Conservation (phyloP, 1,139 yeast species). For the Taiozyma sp. region DNA sequence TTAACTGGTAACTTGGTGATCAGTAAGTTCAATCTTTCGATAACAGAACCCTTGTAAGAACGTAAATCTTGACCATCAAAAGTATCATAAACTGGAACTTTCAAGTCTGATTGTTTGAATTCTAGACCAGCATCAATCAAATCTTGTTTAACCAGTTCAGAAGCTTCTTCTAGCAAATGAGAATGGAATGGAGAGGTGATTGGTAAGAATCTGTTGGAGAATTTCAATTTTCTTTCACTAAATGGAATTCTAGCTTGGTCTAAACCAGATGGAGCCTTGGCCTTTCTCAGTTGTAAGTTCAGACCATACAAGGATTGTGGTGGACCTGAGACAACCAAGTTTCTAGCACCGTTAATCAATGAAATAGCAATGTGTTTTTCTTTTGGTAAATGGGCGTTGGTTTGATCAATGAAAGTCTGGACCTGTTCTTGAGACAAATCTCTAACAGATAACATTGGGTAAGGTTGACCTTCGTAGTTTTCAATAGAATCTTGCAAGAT, state of each 20-base stretch:
- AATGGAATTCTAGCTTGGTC: constrained; percentile 93
- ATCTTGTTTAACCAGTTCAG: constrained; percentile 60
- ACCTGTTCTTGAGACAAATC: constrained; percentile 80
- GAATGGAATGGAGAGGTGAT: constrained; percentile 97
- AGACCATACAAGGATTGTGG: constrained; percentile 98
- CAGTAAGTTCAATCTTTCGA: constrained; percentile 66
- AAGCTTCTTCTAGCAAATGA: constrained; percentile 71
- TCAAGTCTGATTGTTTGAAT: constrained; percentile 49
- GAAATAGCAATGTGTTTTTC: constrained; percentile 91
- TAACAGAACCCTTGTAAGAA: constrained; percentile 42
- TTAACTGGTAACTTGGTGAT: constrained; percentile 87
- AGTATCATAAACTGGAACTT: constrained; percentile 90
- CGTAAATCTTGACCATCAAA: constrained; percentile 79
- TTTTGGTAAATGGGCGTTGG: constrained; percentile 88
- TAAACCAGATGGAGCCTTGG: constrained; percentile 90
- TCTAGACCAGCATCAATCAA: constrained; percentile 50
- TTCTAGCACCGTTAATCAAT: constrained; percentile 91
- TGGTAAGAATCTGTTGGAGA: constrained; percentile 91
- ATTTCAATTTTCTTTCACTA: constrained; percentile 88
- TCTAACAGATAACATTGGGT: constrained; percentile 94
- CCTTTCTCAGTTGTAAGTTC: constrained; percentile 84
- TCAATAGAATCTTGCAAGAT: constrained; percentile 90
- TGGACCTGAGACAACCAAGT: constrained; percentile 94
- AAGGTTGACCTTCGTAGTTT: constrained; percentile 93
- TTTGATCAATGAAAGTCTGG: constrained; percentile 69